Base-by-base conservation (phyloP, 176 grass and related monocot genomes). In the Cenchrus purpureus region DNA sequence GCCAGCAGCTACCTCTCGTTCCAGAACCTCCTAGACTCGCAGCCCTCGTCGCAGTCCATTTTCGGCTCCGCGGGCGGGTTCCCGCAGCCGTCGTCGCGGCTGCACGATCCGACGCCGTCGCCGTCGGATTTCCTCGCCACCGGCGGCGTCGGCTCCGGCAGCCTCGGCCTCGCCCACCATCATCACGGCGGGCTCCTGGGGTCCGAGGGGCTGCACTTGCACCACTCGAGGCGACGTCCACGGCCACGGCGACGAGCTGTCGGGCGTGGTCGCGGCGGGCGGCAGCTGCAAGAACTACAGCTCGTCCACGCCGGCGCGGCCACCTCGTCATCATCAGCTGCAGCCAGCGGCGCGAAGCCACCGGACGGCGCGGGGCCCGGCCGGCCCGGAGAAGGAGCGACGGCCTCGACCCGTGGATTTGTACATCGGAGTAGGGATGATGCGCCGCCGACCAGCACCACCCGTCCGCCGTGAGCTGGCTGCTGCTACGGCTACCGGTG, bases 251-350 rank as follows among this genome's bases (percentile, higher is more conserved):
- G 74, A 89, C 86, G 68, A 80, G 84, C 79, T 90, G 20, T 83
- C 88, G 1, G 88, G 88, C 74, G 66, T 90, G 29, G 84, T 90
- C 20, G 84, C 79, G 25, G 83, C 32, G 45, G 64, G 87, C 77
- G 71, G 87, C 74, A 75, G 80, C 89, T 90, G 89, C 84, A 90
- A 87, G 16, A 90, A 90, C 80, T 90, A 90, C n/a, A n/a, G n/a
- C 80, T 52, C 88, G 37, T 37, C n/a, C 71, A 64, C 78, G 16
- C 65, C 44, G 80, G 64, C 48, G 64, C 45, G 58, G 64, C 32
- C 17, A 28, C 1, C 51, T 12, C 84, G 2, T 86, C 88, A 25
- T 89, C 88, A 5, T 83, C 79, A 1, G 75, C 74, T 12, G 75
- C 84, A 0, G 73, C 15, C 42, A 57, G 32, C 82, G 29, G 12